A percentile compares a stretch with the other conserved stretches of the same genome.
Evolutionary conservation across 2,329 filamentous ascomycete genomes (phyloP).

Genomic region (Lachnellula hyalina): DNA sequence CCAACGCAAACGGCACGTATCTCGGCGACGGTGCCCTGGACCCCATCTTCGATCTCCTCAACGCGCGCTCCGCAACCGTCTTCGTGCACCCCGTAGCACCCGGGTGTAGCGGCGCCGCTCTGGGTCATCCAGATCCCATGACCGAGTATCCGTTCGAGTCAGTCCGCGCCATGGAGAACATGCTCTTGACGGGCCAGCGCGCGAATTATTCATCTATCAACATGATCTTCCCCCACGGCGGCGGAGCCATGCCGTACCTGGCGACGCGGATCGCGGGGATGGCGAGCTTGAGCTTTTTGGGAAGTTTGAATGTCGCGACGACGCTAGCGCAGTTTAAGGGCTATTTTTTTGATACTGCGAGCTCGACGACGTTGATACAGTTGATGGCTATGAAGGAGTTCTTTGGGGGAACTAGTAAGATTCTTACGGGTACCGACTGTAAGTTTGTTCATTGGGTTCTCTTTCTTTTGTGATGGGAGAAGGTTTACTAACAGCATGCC

Average conservation of each 20-base stretch:
- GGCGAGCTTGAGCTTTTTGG: constrained; percentile 17
- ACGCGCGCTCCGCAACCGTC: constrained; percentile 33
- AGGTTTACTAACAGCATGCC: background rate
- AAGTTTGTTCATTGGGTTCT: no score
- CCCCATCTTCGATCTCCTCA: constrained; percentile 37
- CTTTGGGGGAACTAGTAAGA: constrained; percentile 11
- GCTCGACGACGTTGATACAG: constrained; percentile 18
- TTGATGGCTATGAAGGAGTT: constrained; percentile 25
- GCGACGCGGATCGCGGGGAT: constrained; percentile 21
- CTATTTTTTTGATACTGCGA: constrained; percentile 24
- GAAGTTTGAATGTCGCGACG: constrained; percentile 13
- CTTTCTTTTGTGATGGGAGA: background rate
- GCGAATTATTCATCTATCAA: constrained; percentile 1
- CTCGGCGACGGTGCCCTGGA: constrained; percentile 36
- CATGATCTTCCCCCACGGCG: constrained; percentile 7
- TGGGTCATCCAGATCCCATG: constrained; percentile 33
- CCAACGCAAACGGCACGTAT: constrained; percentile 36
- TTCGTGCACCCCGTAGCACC: constrained; percentile 40
- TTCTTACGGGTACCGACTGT: constrained; percentile 29
- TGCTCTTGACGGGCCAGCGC: constrained; percentile 5
- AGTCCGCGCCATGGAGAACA: constrained; percentile 29
- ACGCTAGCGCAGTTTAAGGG: constrained; percentile 19
- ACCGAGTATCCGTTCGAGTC: constrained; percentile 49
- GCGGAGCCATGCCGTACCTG: constrained; percentile 16
- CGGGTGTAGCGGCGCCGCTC: background rate